Base-by-base conservation (phyloP, 2,329 filamentous ascomycete genomes). In the Sporothrix globosa region DNA sequence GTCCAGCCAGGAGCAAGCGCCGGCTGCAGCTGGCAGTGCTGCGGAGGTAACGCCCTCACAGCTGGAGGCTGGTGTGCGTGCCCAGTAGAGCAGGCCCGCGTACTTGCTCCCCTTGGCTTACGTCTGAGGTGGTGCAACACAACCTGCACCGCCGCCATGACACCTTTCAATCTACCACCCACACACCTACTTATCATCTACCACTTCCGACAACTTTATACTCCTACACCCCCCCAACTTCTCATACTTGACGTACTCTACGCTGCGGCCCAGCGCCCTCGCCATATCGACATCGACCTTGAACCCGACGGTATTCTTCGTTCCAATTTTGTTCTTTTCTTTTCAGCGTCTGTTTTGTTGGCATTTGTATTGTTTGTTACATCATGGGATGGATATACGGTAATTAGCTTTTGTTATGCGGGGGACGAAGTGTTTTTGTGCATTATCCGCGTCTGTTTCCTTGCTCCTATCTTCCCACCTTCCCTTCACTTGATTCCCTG, bases 41-140 rank as follows among this genome's bases (percentile, higher is more conserved):
- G 67, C 73, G 0, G 68, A 73, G 19, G 74, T 78, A 9, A 77
- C 78, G 1, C 77, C 77, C 2, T 78, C 77, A 2, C 76, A 79
- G 58, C 77, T 81, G 19, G 78, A 81, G 68, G 79, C 79, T n/a
- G 79, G 79, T n/a, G 72, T 75, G 6, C 75, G 75, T 53, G 52
- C 41, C n/a, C n/a, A 46, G 34, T 61, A 61, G n/a, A 24, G 39
- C 39, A 34, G 24, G 52, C 24, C 2, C 27, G 53, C 54, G 39
- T 34, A 34, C 7, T 4, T 27, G 0, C 24, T 30, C 2, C 13
- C 52, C 27, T 3, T 39, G 1, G n/a, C 7, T 56, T n/a, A n/a
- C n/a, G 27, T 39, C 27, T 58, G 21, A 58, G 54, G 27, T n/a
- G 17, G 2, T n/a, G 54, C 54, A 39, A 39, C 30, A 39, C 30